Evolutionary conservation across 371 early-diverging fungal genomes (phyloP).

Genomic region (Mucor racemosus): DNA sequence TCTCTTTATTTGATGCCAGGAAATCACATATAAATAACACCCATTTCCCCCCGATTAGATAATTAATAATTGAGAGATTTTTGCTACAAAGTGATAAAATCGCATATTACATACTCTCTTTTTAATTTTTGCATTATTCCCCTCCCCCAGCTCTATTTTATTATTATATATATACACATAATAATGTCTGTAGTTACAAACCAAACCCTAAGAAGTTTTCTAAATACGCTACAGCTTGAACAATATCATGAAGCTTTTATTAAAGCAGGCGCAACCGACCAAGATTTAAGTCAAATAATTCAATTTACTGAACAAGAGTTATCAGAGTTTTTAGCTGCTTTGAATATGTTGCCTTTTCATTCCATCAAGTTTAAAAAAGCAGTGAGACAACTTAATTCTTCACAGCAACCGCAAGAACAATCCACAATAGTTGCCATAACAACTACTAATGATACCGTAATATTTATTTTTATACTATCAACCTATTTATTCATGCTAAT

Average conservation of each 20-base stretch:
- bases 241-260: constrained; percentile 53
- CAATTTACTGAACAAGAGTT: constrained; percentile 57
- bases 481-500: not conserved
- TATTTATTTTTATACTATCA: not conserved
- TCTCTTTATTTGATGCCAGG: not conserved
- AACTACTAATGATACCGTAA: constrained; percentile 1
- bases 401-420: not conserved
- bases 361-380: constrained; percentile 48
- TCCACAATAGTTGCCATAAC: not conserved
- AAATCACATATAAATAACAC: not conserved
- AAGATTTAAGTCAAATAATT: constrained; percentile 50
- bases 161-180: not conserved
- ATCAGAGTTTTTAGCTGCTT: constrained; percentile 42
- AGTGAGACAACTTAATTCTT: constrained; percentile 39
- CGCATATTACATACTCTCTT: too few relatives aligned
- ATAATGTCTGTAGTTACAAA: not conserved
- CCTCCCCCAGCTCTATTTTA: not conserved
- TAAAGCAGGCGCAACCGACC: constrained; percentile 57
- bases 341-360: constrained; percentile 62
- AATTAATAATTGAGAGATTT: constrained; percentile 15
- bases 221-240: constrained; percentile 45
- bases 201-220: constrained; percentile 37
- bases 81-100: not conserved
- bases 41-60: not conserved
- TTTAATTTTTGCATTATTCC: not conserved